Evolutionary conservation across 495 filamentous ascomycete species (phyloP).

Genomic region (Neurospora intermedia): DNA sequence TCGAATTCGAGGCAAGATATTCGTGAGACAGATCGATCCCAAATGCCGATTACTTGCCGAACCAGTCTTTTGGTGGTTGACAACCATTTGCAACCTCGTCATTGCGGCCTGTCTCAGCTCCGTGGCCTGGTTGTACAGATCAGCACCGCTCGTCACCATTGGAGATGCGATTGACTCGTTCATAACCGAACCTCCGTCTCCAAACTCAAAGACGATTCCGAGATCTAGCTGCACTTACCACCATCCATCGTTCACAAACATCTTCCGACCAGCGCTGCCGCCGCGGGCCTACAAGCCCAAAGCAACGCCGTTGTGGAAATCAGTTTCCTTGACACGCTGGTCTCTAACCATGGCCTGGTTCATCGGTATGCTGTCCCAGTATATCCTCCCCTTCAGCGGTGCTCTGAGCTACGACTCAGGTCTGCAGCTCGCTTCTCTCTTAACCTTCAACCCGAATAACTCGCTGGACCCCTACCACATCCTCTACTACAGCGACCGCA

Average conservation of each 20-base stretch:
- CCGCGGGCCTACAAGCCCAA: background rate
- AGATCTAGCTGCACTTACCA: background rate
- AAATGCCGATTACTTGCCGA: background rate
- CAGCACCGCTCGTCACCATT: constrained; percentile 10
- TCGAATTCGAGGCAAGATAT: background rate
- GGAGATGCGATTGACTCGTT: constrained; percentile 26
- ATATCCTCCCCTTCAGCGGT: background rate
- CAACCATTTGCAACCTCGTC: background rate
- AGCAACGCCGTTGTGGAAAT: background rate
- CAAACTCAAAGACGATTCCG: background rate
- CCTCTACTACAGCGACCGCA: background rate
- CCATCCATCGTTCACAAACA: background rate
- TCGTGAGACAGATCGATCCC: background rate
- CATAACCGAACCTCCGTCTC: constrained; percentile 8
- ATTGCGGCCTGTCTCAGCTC: background rate
- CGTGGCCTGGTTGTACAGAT: background rate
- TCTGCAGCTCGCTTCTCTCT: background rate
- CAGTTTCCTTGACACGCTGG: background rate
- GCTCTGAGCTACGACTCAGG: background rate
- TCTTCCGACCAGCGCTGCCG: background rate
- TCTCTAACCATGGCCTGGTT: background rate
- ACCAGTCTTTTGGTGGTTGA: constrained; percentile 2
- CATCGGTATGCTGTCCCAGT: background rate
- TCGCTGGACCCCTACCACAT: background rate
- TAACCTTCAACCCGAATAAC: background rate